Percentiles rank a stretch among this genome's conserved stretches.
Conservation (phyloP, 2,329 filamentous ascomycete genomes). For the Apiospora koreana region DNA sequence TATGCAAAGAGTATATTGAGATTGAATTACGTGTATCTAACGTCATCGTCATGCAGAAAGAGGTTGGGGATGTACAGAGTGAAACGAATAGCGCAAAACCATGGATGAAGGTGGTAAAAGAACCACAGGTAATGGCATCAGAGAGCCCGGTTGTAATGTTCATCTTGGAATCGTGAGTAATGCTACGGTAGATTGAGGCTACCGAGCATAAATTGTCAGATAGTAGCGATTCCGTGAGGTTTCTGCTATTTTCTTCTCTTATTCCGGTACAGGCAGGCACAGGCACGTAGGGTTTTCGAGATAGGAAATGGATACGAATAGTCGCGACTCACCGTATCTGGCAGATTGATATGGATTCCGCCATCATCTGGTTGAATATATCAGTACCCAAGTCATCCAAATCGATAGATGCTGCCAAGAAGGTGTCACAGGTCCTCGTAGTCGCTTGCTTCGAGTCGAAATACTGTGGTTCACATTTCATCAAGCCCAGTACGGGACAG, state of each 20-base stretch:
- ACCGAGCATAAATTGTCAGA: constrained; percentile 57
- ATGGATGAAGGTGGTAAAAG: constrained; percentile 26
- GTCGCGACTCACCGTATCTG: not conserved
- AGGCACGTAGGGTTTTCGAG: not conserved
- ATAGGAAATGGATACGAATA: not conserved
- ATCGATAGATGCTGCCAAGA: not conserved
- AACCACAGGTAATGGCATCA: constrained; percentile 49
- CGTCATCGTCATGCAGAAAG: not conserved
- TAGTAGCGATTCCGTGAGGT: constrained; percentile 41
- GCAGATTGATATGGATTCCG: not conserved
- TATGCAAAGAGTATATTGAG: not conserved
- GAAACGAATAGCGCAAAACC: constrained; percentile 63
- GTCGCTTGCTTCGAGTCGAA: not conserved
- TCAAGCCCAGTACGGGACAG: not conserved
- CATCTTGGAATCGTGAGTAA: constrained; percentile 58
- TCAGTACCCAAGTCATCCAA: not conserved
- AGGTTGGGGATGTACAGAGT: constrained; percentile 53
- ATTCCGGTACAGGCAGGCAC: not conserved
- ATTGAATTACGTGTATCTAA: not conserved
- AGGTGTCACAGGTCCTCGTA: not conserved
- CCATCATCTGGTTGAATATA: not conserved
- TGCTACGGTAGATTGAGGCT: constrained; percentile 55
- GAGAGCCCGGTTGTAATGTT: constrained; percentile 55
- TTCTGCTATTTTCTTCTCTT: not conserved
- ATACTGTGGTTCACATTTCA: not conserved